phyloP scores from a whole-genome alignment of 257 asterid species.

The Striga asiatica region DNA sequence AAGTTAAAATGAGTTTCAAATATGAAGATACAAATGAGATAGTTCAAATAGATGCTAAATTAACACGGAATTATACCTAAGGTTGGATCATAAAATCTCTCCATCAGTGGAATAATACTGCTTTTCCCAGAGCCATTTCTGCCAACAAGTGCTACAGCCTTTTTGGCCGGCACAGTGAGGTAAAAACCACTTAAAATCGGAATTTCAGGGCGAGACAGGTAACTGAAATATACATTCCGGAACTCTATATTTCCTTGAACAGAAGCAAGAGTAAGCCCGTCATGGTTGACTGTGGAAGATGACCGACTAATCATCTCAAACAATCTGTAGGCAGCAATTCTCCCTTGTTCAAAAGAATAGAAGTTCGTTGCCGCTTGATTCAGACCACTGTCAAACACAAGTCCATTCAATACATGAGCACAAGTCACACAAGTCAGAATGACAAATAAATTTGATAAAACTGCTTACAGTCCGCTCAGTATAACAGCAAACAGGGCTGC shows the following conservation, averaged over 20 bases:
- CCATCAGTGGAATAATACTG: slow-evolving; percentile 98
- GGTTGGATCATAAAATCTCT: slow-evolving; percentile 97
- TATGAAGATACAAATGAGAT: slow-evolving; percentile 9
- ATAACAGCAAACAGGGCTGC: slow-evolving; percentile 93
- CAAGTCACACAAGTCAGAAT: neutral
- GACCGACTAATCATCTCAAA: slow-evolving; percentile 96
- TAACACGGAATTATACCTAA: slow-evolving; percentile 42
- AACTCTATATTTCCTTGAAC: slow-evolving; percentile 98
- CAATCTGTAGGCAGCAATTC: slow-evolving; percentile 97
- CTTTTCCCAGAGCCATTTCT: slow-evolving; percentile 99
- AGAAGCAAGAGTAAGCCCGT: slow-evolving; percentile 69
- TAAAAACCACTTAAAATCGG: slow-evolving; percentile 98
- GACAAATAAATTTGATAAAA: slow-evolving; percentile 18
- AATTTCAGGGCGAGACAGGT: slow-evolving; percentile 97
- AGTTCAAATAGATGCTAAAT: slow-evolving; percentile 4
- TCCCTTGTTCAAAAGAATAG: slow-evolving; percentile 97
- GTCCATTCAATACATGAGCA: slow-evolving; percentile 6
- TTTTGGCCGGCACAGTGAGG: slow-evolving; percentile 95
- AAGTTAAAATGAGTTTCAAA: neutral
- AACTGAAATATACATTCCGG: slow-evolving; percentile 96
- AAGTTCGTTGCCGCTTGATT: slow-evolving; percentile 99
- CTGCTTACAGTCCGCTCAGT: slow-evolving; percentile 97
- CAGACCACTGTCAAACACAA: slow-evolving; percentile 59
- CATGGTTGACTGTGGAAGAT: slow-evolving; percentile 67
- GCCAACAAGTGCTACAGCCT: slow-evolving; percentile 98